Conservation (phyloP, 1,284 basidiomycete genomes). For the Ustilago vetiveriae region DNA sequence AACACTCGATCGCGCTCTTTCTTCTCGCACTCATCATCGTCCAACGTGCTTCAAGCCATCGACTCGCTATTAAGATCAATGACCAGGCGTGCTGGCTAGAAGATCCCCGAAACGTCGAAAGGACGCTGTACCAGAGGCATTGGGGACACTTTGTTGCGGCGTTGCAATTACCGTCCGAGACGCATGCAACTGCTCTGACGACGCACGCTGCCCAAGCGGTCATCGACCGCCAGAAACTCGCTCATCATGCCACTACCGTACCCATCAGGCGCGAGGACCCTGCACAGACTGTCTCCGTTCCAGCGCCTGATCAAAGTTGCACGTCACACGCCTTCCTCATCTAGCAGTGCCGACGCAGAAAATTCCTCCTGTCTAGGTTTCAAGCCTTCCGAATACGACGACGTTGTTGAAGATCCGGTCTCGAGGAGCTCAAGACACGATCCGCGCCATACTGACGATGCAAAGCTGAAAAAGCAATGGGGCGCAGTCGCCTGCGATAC, state of each 20-base stretch:
- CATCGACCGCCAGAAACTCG: not conserved
- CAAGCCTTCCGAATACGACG: slow-evolving; percentile 36
- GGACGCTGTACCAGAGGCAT: too few relatives aligned
- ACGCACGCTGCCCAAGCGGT: slow-evolving; percentile 2
- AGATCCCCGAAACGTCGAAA: too few relatives aligned
- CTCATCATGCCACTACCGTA: slow-evolving; percentile 33
- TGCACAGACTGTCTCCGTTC: slow-evolving; percentile 26
- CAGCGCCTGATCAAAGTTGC: slow-evolving; percentile 43
- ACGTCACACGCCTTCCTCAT: slow-evolving; percentile 26
- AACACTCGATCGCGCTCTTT: slow-evolving; percentile 28
- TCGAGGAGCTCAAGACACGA: slow-evolving; percentile 21
- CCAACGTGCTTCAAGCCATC: not conserved
- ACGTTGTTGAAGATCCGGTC: slow-evolving; percentile 28
- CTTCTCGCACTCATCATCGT: slow-evolving; percentile 13
- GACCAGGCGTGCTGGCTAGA: too few relatives aligned
- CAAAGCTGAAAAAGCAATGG: slow-evolving; percentile 23
- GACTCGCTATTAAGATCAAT: too few relatives aligned
- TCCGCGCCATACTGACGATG: slow-evolving; percentile 23
- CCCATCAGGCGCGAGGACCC: slow-evolving; percentile 31
- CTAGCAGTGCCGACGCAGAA: slow-evolving; percentile 5
- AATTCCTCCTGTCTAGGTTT: slow-evolving; percentile 23
- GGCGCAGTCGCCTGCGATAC: slow-evolving; percentile 32
- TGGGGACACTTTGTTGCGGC: too few relatives aligned
- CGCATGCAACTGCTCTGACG: not conserved
- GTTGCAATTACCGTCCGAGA: not conserved